Evolutionary conservation across 2,329 filamentous ascomycete species (phyloP), one percentile per base, ranked within the genome.

Genomic region (Colletotrichum sp.): DNA sequence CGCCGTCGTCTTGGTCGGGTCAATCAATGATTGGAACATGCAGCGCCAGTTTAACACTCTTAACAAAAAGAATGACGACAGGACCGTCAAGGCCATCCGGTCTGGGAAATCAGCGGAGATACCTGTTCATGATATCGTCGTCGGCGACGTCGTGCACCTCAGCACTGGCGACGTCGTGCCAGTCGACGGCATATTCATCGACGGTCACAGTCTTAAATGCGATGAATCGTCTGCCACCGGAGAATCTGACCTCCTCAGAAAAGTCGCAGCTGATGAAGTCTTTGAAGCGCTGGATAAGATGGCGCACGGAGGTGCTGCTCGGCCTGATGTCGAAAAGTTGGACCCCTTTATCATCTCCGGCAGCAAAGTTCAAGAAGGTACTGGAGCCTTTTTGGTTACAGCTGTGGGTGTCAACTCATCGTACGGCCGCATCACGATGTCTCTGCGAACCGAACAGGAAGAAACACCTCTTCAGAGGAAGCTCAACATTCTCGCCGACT

Each of bases 151-250:
- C 12, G 84, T 94, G 21, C 88, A 93, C 80, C 85, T 94, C n/a
- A 92, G 93, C 79, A 91, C 92, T 6, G 93, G 93, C 74, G 92
- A 94, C 79, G 87, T 93, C 61, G 87, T 94, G 61, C 92, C 93
- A 0, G 92, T 91, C 4, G 93, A 94, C 79, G 93, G 93, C 3
- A 86, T 94, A 57, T 88, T 93, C 74, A 91, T 94, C 77, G 85
- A 87, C 13, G 92, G 92, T 3, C 90, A 93, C 77, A 91, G 91
- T 55, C 84, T 94, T 76, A 92, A 92, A 80, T 94, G 92, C 78
- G 93, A 94, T 79, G 93, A 94, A 82, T 93, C 92, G 9, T 93
- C 92, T 7, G 91, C 92, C 2, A 94, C 93, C 15, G 93, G 93
- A 71, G 93, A 94, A 84, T 94, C 92, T 3, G 92, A 94, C 79